phyloP scores from a whole-genome alignment of 1,139 yeast species.

The Protomyces inouyei region DNA sequence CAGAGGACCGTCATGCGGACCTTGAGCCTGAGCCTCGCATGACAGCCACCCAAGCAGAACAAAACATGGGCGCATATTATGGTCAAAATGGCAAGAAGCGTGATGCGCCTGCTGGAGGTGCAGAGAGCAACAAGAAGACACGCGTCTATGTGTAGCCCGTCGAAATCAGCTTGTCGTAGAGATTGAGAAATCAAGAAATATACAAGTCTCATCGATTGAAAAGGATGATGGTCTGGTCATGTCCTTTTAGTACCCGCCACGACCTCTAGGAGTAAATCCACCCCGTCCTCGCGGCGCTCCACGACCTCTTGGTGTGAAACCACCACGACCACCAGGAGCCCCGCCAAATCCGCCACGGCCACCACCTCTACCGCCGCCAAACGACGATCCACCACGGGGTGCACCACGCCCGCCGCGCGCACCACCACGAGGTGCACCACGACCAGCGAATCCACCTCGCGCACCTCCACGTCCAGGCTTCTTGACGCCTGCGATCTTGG shows the following conservation, averaged over 20 bases:
- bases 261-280: conserved; percentile 28
- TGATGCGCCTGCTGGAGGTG: too few species aligned
- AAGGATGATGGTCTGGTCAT: neutral
- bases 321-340: conserved; percentile 25
- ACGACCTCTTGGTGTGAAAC: conserved; percentile 27
- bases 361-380: conserved; percentile 39
- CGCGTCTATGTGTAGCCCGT: neutral
- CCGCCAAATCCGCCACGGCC: conserved; percentile 38
- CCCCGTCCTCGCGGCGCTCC: conserved; percentile 35
- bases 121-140: neutral
- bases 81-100: too few species aligned
- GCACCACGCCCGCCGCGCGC: conserved; percentile 45
- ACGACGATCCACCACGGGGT: conserved; percentile 41
- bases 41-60: neutral
- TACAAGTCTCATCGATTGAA: too few species aligned
- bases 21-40: too few species aligned
- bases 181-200: too few species aligned
- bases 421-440: conserved; percentile 44
- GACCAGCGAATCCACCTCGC: conserved; percentile 44
- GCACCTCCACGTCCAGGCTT: conserved; percentile 50
- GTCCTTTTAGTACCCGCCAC: conserved; percentile 28
- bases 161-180: too few species aligned
- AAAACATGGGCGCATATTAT: neutral
- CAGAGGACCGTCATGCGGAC: neutral
- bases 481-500: conserved; percentile 44